A percentile compares a stretch with the other conserved stretches of the same genome.
phyloP scores from a whole-genome alignment of 306 rosid genomes.

The Fragaria iinumae region DNA sequence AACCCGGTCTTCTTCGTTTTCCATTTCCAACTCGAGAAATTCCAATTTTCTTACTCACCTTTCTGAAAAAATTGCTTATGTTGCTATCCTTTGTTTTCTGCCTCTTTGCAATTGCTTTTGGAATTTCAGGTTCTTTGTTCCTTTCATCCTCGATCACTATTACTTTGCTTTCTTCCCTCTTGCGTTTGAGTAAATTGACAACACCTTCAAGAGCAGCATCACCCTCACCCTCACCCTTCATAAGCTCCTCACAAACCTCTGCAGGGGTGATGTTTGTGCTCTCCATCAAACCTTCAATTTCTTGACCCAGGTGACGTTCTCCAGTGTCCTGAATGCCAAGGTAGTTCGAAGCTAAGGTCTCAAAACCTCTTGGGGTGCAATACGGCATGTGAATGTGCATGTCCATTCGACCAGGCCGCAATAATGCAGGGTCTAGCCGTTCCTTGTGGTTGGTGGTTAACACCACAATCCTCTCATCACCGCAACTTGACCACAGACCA shows the following conservation, averaged over 20 bases:
- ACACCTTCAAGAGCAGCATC: constrained; percentile 33
- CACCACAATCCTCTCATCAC: background rate
- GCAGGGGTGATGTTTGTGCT: constrained; percentile 37
- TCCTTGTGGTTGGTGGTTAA: background rate
- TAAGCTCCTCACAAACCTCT: constrained; percentile 19
- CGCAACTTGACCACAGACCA: background rate
- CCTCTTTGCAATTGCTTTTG: too few species aligned
- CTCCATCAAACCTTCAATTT: constrained; percentile 34
- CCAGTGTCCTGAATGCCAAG: constrained; percentile 11
- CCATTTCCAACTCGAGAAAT: too few species aligned
- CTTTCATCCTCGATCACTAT: background rate
- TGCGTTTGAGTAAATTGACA: constrained; percentile 19
- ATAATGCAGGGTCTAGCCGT: background rate
- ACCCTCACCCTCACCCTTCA: constrained; percentile 17
- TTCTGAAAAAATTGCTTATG: too few species aligned
- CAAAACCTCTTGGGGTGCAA: constrained; percentile 38
- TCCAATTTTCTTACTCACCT: too few species aligned
- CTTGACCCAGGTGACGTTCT: constrained; percentile 12
- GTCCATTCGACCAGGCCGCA: constrained; percentile 57
- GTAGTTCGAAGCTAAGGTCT: constrained; percentile 26
- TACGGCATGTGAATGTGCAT: constrained; percentile 56
- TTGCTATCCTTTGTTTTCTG: too few species aligned
- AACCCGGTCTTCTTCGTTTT: too few species aligned
- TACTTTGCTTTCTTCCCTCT: background rate
- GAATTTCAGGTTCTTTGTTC: too few species aligned